A percentile compares a stretch with the other conserved stretches of the same genome.
Conservation (phyloP, 345 rosid genomes). For the Eucalyptus pauciflora region DNA sequence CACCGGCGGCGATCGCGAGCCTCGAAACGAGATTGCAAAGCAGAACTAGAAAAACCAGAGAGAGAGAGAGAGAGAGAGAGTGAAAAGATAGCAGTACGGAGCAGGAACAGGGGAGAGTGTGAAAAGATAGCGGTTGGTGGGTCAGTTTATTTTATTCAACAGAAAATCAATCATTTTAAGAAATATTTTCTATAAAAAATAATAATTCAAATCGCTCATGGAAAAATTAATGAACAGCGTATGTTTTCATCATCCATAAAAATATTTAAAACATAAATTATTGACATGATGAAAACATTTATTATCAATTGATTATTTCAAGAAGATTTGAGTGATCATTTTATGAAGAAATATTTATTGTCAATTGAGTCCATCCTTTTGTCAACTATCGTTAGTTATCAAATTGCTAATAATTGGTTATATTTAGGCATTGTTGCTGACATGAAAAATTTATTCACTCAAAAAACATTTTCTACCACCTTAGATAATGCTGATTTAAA, state of each 20-base stretch:
- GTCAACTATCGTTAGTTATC: neutral
- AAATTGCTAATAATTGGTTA: neutral
- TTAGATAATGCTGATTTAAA: neutral
- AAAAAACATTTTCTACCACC: neutral
- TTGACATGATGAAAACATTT: neutral
- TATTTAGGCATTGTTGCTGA: accelerated
- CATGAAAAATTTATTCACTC: neutral
- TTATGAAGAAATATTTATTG: too few relatives aligned
- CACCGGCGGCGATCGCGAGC: too few relatives aligned
- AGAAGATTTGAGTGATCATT: neutral
- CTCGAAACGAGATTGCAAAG: too few relatives aligned
- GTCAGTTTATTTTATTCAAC: too few relatives aligned
- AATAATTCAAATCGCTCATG: accelerated
- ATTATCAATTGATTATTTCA: too few relatives aligned
- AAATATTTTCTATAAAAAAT: neutral
- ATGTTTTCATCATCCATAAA: neutral
- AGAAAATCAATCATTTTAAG: too few relatives aligned
- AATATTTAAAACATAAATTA: neutral
- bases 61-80: too few relatives aligned
- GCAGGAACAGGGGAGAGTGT: neutral
- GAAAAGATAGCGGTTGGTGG: neutral
- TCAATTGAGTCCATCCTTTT: too few relatives aligned
- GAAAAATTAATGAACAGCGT: accelerated
- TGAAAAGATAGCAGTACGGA: too few relatives aligned
- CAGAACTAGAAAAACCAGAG: too few relatives aligned